phyloP scores from a whole-genome alignment of 2,329 filamentous ascomycete genomes.

The Albophoma yamanashiensis region DNA sequence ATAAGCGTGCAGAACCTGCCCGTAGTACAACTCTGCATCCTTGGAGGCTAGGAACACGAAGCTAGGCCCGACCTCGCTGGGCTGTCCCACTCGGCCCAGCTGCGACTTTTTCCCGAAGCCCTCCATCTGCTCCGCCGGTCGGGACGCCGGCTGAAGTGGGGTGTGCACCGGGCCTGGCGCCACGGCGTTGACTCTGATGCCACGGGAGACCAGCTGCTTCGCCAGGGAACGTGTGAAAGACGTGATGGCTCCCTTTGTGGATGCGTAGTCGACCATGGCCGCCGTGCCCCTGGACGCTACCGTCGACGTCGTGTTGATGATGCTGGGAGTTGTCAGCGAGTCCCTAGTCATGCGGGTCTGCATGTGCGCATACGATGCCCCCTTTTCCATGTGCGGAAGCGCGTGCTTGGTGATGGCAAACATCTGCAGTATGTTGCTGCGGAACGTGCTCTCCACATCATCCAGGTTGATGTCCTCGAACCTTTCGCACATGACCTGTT shows the following conservation, averaged over 20 bases:
- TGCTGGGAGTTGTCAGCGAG: conserved; percentile 17
- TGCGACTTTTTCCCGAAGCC: conserved; percentile 26
- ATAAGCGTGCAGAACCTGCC: conserved; percentile 28
- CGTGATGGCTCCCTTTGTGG: conserved; percentile 48
- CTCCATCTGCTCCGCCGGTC: conserved; percentile 33
- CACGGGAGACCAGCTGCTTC: conserved; percentile 40
- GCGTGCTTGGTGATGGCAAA: conserved; percentile 49
- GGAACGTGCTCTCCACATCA: conserved; percentile 44
- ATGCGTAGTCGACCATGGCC: conserved; percentile 41
- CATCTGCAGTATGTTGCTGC: conserved; percentile 45
- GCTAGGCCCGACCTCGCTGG: conserved; percentile 16
- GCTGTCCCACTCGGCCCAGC: conserved; percentile 29
- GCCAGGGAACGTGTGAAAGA: conserved; percentile 43
- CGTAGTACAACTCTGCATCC: conserved; percentile 26
- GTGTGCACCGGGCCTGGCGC: conserved; percentile 33
- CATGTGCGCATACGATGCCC: conserved; percentile 24
- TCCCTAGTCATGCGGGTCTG: neutral
- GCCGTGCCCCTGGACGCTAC: conserved; percentile 42
- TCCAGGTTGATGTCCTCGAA: conserved; percentile 43
- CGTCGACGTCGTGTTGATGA: conserved; percentile 46
- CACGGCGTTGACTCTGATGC: conserved; percentile 42
- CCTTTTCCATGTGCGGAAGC: conserved; percentile 41
- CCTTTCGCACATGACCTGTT: conserved; percentile 42
- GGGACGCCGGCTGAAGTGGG: conserved; percentile 29
- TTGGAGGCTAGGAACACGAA: conserved; percentile 25